Evolutionary conservation across 805 yeast genomes (phyloP), one percentile per base, ranked within the genome.

Genomic region (Kazachstania viticola): DNA sequence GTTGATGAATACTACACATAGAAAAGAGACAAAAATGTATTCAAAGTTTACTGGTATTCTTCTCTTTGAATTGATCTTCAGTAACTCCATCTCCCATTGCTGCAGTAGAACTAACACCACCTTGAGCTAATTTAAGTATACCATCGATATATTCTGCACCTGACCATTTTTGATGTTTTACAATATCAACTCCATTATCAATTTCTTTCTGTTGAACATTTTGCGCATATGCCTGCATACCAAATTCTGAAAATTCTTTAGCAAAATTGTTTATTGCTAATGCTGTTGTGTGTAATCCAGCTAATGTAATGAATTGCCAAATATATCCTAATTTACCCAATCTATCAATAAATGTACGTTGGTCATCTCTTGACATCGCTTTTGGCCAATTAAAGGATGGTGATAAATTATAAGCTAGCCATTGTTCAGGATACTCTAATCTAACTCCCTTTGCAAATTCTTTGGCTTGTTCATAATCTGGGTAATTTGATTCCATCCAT

Each of bases 81-180:
- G 97, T 88, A 45, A 88, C 96, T 67, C 97, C 97, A 40, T 79
- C 79, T 54, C 96, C 96, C 96, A 88, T 88, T 30, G 97, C 96
- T 44, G 96, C 94, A 30, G 97, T 88, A 14, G 94, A 79, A 31
- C 87, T 70, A 36, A 87, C 80, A 64, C 97, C 97, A 49, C 96
- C 96, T 35, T 91, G 78, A 17, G 85, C 91, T 61, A 84, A 67
- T 61, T 79, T 85, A 59, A 88, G 75, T 52, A 88, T 67, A 38
- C 83, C 78, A 61, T 88, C 97, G 53, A 88, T 79, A 66, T 84
- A 87, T 62, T 83, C 94, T 19, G 97, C 97, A 56, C 97, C 97
- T 27, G 95, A 84, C 97, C 97, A 88, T 61, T 87, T 84, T 63
- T 88, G 97, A 62, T 88, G 97, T 69, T 85, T 88, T 42, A 88